A percentile compares a stretch with the other conserved stretches of the same genome.
Evolutionary conservation across 306 rosid genomes (phyloP).

Genomic region (Trifolium fragiferum): DNA sequence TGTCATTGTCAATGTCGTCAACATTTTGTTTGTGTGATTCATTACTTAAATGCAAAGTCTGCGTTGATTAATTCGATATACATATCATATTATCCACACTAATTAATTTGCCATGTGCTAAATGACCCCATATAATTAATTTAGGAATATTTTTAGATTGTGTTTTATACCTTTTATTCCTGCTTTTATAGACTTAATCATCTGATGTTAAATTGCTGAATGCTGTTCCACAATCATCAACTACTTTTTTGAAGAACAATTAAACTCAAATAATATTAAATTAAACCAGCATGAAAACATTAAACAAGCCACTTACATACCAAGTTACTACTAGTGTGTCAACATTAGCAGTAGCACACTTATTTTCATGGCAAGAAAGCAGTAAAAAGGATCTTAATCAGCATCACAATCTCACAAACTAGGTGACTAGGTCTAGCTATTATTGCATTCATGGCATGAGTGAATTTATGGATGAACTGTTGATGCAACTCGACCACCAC

Average conservation of each 20-base stretch:
- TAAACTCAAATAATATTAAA: conserved; percentile 8
- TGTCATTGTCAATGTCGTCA: conserved; percentile 13
- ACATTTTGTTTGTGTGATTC: background rate
- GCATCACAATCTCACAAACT: conserved; percentile 9
- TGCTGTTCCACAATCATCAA: background rate
- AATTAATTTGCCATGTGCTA: conserved; percentile 9
- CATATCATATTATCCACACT: background rate
- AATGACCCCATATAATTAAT: conserved; percentile 8
- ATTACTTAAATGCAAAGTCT: conserved; percentile 20
- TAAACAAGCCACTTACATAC: background rate
- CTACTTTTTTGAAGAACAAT: conserved; percentile 11
- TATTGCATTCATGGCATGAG: conserved; percentile 24
- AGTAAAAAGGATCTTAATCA: background rate
- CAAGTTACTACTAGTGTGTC: background rate
- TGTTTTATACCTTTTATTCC: conserved; percentile 14
- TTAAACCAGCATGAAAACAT: conserved; percentile 18
- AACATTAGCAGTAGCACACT: conserved; percentile 42
- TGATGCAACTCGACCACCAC: conserved; percentile 40
- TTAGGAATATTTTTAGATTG: conserved; percentile 11
- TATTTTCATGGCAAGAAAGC: conserved; percentile 32
- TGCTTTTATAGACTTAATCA: background rate
- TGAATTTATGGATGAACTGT: conserved; percentile 51
- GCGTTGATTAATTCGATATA: background rate
- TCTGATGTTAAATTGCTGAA: background rate
- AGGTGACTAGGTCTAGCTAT: conserved; percentile 18